A percentile compares a stretch with the other conserved stretches of the same genome.
phyloP scores from a whole-genome alignment of 78 protist genomes.

The Polysphondylium violaceum region DNA sequence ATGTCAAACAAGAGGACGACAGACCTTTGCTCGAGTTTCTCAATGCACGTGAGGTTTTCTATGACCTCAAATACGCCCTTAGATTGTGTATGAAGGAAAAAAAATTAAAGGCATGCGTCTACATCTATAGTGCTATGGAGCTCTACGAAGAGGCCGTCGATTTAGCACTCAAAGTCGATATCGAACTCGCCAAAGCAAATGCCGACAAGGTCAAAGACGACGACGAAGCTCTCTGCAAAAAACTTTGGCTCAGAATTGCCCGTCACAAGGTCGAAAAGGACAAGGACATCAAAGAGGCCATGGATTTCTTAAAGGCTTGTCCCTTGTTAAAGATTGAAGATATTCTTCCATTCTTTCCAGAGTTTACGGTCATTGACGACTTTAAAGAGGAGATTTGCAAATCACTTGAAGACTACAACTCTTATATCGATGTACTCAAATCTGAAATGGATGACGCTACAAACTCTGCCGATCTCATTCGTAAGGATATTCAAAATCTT shows the following conservation, averaged over 20 bases:
- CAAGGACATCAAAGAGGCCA: slow-evolving; percentile 87
- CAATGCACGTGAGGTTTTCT: slow-evolving; percentile 31
- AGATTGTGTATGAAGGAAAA: slow-evolving; percentile 89
- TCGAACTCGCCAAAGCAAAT: slow-evolving; percentile 87
- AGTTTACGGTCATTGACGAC: slow-evolving; percentile 92
- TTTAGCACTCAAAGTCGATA: slow-evolving; percentile 88
- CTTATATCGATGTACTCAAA: slow-evolving; percentile 87
- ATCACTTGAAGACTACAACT: slow-evolving; percentile 91
- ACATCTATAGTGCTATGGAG: slow-evolving; percentile 91
- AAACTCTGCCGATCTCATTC: slow-evolving; percentile 85
- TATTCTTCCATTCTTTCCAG: slow-evolving; percentile 96
- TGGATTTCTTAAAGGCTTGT: slow-evolving; percentile 88
- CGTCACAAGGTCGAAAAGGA: slow-evolving; percentile 89
- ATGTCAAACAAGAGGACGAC: slow-evolving; percentile 90
- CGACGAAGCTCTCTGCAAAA: slow-evolving; percentile 90
- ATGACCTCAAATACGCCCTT: slow-evolving; percentile 93
- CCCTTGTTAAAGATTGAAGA: slow-evolving; percentile 94
- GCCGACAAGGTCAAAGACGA: slow-evolving; percentile 84
- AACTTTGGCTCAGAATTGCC: slow-evolving; percentile 94
- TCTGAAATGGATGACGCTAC: slow-evolving; percentile 94
- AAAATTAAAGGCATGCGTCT: slow-evolving; percentile 90
- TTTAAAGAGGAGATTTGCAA: slow-evolving; percentile 94
- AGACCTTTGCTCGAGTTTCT: slow-evolving; percentile 46
- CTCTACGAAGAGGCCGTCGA: slow-evolving; percentile 96
- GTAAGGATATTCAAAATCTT: slow-evolving; percentile 92